Conservation (phyloP, 768 basidiomycete species). For the Lentinula edodes region DNA sequence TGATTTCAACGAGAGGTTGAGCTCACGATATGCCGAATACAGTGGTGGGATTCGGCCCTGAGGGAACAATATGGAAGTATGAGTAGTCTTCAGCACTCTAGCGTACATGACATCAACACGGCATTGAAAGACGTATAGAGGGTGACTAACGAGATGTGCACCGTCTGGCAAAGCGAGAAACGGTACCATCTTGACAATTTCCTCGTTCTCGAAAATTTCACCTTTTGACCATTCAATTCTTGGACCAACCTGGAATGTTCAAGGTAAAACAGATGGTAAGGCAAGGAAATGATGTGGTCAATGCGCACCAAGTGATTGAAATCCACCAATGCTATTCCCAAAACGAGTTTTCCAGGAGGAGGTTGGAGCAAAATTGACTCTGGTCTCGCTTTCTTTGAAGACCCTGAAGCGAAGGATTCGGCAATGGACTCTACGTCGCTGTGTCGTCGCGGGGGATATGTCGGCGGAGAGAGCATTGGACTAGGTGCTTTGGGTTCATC, state of each 20-base stretch:
- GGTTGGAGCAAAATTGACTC: constrained; percentile 71
- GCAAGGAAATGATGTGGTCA: constrained; percentile 9
- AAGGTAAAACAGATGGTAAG: constrained; percentile 7
- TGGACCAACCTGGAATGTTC: constrained; percentile 69
- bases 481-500: constrained; percentile 29
- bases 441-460: constrained; percentile 50
- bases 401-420: constrained; percentile 57
- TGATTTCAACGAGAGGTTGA: neutral
- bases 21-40: constrained; percentile 94
- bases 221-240: constrained; percentile 81
- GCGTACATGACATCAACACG: constrained; percentile 9
- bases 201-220: constrained; percentile 79
- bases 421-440: constrained; percentile 33
- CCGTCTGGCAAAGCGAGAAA: constrained; percentile 97
- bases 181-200: constrained; percentile 79
- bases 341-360: constrained; percentile 54
- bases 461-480: constrained; percentile 27
- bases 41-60: constrained; percentile 66
- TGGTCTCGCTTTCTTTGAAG: constrained; percentile 69
- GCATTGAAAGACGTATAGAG: constrained; percentile 4
- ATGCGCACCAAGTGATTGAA: constrained; percentile 83
- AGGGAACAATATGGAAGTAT: constrained; percentile 88
- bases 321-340: constrained; percentile 90
- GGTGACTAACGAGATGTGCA: constrained; percentile 74
- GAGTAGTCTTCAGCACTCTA: constrained; percentile 92